Evolutionary conservation across 331 rosid genomes (phyloP), one percentile per base, ranked within the genome.

Genomic region (Pyracantha coccinea): DNA sequence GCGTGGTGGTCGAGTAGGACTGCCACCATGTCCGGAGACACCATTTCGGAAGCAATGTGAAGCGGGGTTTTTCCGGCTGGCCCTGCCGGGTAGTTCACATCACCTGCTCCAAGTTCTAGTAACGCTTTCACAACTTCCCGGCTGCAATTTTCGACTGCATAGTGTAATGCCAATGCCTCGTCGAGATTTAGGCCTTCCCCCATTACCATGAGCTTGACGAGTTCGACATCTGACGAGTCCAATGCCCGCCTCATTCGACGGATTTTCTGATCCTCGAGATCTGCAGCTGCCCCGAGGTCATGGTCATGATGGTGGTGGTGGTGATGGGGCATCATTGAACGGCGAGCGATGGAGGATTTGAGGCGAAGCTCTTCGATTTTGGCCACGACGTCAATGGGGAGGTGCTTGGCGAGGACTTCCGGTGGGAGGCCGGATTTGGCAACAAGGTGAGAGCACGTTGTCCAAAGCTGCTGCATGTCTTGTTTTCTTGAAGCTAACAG

Each of bases 401-500:
- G 90, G 75, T 92, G 99, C 33, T 90, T 95, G 28, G 98, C 93
- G 5, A 92, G 89, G 14, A 95, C 91, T 74, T 95, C 99, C 0
- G 99, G 92, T 0, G 97, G 96, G 15, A 92, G 96, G 29, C 99
- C 98, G 1, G 99, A 92, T 58, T 95, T 92, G 7, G 98, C 91
- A 4, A 95, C 99, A 0, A 92, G 90, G 75, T 90, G 97, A 33
- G 99, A 92, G 76, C 99, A 95, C 8, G 97, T 95, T 21, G 88
- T 82, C 99, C 99, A 95, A 1, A 95, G 92, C 52, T 95, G 98
- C 23, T 95, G 98, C 98, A 95, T 92, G 88, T 92, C 98, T 88
- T 92, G 99, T 82, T 95, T 92, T 74, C 94, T 89, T n/a, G 99
- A 95, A 14, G 98, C 99, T 38, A 92, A n/a, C 1, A 95, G 83